These are phyloP conservation scores for Heritiera littoralis DNA, from an alignment of 345 rosid species.

Conservation along the genomic window DNA sequence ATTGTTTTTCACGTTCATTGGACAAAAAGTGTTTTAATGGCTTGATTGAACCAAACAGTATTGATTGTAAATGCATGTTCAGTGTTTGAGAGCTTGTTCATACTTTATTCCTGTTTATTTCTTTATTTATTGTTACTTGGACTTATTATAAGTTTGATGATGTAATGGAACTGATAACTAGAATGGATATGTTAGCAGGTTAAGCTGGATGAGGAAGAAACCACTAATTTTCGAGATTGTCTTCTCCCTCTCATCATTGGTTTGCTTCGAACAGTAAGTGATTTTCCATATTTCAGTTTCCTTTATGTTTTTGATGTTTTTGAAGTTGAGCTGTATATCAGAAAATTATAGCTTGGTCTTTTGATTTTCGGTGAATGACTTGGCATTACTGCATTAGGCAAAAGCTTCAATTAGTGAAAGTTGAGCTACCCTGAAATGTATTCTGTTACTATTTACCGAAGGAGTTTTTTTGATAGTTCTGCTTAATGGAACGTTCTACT, in stretches of 20 bases:
- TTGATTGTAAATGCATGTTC: background rate
- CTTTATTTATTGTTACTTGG: background rate
- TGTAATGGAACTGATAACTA: constrained; percentile 18
- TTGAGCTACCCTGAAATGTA: background rate
- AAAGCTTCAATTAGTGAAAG: background rate
- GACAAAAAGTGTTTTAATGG: background rate
- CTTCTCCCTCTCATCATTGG: constrained; percentile 81
- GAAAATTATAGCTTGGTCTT: background rate
- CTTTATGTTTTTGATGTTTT: background rate
- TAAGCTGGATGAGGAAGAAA: constrained; percentile 66
- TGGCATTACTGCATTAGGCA: background rate
- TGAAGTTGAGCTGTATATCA: background rate
- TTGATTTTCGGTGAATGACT: background rate
- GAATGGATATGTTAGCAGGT: constrained; percentile 45
- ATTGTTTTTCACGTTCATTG: background rate
- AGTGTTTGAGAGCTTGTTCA: background rate
- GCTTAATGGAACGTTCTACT: background rate
- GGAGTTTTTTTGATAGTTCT: background rate
- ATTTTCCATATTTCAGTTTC: background rate
- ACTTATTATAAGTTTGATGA: constrained; percentile 14
- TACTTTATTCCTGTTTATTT: background rate
- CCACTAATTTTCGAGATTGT: constrained; percentile 59
- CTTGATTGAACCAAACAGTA: background rate
- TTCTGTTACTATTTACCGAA: background rate
- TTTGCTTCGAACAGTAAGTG: constrained; percentile 81